A percentile compares a stretch with the other conserved stretches of the same genome.
phyloP scores from a whole-genome alignment of 176 grass and related monocot species.

The Cenchrus purpureus region DNA sequence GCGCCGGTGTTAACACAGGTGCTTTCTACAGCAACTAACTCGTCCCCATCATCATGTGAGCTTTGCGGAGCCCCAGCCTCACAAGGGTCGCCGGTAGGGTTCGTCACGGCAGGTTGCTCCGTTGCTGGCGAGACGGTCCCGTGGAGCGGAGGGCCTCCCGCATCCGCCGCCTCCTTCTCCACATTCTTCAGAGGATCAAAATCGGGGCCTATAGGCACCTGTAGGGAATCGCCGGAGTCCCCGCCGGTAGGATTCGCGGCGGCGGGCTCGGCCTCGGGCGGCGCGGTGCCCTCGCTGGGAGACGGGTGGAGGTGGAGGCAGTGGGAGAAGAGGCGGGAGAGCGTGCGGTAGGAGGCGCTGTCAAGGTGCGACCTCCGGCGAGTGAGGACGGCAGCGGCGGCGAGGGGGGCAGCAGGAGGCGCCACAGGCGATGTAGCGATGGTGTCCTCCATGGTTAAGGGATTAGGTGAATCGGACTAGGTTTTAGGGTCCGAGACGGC shows the following conservation, averaged over 20 bases:
- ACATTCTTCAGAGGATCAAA: slow-evolving; percentile 4
- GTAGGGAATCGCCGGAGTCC: not conserved
- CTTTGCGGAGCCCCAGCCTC: slow-evolving; percentile 1
- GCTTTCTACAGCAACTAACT: not conserved
- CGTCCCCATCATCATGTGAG: not conserved
- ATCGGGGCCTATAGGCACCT: not conserved
- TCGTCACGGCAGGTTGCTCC: slow-evolving; percentile 1
- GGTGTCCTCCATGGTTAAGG: slow-evolving; percentile 28
- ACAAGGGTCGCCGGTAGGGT: slow-evolving; percentile 19
- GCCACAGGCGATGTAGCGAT: not conserved
- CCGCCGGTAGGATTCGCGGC: not conserved
- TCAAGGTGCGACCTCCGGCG: slow-evolving; percentile 73
- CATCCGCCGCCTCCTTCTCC: not conserved
- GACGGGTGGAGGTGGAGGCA: slow-evolving; percentile 53
- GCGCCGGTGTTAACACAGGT: not conserved
- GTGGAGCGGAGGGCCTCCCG: not conserved
- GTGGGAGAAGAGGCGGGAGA: slow-evolving; percentile 71
- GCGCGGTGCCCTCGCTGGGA: not conserved
- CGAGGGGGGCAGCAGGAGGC: not conserved
- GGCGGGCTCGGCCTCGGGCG: slow-evolving; percentile 1
- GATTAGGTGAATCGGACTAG: slow-evolving; percentile 14
- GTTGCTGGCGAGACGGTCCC: not conserved
- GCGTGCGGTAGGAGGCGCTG: slow-evolving; percentile 68
- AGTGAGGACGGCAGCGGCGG: slow-evolving; percentile 15
- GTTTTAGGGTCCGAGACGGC: not conserved